Evolutionary conservation across 75 land plant genomes (phyloP).

Genomic region (Pinus taeda): DNA sequence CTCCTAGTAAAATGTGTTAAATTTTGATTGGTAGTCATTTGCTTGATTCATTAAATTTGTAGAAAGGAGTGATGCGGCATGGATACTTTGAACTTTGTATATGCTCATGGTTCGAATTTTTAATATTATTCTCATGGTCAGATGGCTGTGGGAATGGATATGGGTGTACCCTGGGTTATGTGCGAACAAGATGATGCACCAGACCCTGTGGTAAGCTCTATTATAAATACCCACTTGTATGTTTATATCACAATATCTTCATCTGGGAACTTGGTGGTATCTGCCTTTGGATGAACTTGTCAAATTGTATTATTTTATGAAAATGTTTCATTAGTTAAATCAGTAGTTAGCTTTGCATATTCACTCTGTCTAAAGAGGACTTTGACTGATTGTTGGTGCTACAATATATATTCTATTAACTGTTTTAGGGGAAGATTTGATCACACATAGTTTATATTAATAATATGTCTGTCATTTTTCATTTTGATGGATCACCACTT

Average conservation of each 20-base stretch:
- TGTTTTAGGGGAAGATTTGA: no score
- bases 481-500: no score
- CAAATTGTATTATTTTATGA: neutral
- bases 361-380: neutral
- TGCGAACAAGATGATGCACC: constrained; percentile 96
- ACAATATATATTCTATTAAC: no score
- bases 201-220: constrained; percentile 58
- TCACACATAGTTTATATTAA: no score
- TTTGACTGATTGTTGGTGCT: no score
- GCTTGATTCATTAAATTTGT: neutral
- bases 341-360: neutral
- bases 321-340: no score
- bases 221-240: neutral
- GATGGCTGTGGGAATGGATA: constrained; percentile 73
- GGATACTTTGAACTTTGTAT: neutral
- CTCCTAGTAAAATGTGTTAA: neutral
- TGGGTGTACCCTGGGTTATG: constrained; percentile 95
- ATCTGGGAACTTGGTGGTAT: neutral
- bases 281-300: neutral
- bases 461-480: no score
- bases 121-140: neutral
- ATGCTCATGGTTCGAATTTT: neutral
- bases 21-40: neutral
- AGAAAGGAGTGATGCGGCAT: neutral
- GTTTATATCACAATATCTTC: neutral